Evolutionary conservation across 768 basidiomycete species (phyloP).

Genomic region (Coprinopsis strossmayeri): DNA sequence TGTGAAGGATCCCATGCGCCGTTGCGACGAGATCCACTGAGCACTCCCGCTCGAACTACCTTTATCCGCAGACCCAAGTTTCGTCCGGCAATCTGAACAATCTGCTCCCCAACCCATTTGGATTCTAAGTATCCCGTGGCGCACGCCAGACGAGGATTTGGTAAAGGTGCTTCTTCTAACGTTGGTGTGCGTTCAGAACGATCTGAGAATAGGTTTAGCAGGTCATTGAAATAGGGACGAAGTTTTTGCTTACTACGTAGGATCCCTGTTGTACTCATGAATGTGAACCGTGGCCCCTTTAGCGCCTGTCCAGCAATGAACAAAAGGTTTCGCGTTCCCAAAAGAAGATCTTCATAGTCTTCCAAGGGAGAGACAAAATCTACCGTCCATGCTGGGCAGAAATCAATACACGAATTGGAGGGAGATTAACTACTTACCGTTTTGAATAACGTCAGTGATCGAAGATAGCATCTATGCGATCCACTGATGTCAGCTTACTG

Average conservation of each 20-base stretch:
- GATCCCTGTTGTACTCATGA: too few species aligned
- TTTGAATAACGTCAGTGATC: constrained; percentile 21
- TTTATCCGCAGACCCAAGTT: constrained; percentile 20
- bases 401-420: constrained; percentile 3
- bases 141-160: constrained; percentile 18
- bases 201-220: too few species aligned
- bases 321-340: constrained; percentile 21
- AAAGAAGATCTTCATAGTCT: constrained; percentile 16
- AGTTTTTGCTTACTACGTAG: too few species aligned
- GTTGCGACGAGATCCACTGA: constrained; percentile 24
- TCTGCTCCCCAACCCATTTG: constrained; percentile 36
- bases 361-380: constrained; percentile 23
- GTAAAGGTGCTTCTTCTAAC: constrained; percentile 18
- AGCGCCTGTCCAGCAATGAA: too few species aligned
- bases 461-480: constrained; percentile 6
- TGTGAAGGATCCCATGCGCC: constrained; percentile 33
- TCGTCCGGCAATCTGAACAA: constrained; percentile 23
- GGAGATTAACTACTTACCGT: constrained; percentile 11
- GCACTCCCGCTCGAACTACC: constrained; percentile 32
- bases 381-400: constrained; percentile 28
- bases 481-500: background rate
- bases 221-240: too few species aligned
- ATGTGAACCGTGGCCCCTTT: too few species aligned
- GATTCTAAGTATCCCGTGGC: constrained; percentile 32
- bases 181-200: too few species aligned